Evolutionary conservation across 1,284 basidiomycete species (phyloP).

Genomic region (Acaromyces ingoldii): DNA sequence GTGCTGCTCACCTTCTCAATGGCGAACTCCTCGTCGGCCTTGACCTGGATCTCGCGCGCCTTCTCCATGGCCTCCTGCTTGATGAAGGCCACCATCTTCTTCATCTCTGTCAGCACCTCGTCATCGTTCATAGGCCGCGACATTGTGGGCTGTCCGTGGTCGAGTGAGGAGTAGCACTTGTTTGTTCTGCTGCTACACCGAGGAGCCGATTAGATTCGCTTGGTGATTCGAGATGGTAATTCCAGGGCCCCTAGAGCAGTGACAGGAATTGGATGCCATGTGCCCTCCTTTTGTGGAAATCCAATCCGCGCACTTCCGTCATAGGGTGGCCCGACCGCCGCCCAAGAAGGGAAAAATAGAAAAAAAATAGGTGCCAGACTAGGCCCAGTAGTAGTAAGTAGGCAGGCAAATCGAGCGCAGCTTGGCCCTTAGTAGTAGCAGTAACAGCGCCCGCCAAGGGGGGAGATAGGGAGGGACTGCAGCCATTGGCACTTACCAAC

Average conservation of each 20-base stretch:
- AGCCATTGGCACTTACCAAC: too few relatives aligned
- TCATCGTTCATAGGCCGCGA: constrained; percentile 78
- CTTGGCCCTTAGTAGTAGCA: too few relatives aligned
- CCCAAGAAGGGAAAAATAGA: too few relatives aligned
- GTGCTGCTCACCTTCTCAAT: constrained; percentile 39
- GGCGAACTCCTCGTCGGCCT: constrained; percentile 51
- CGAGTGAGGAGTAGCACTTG: neutral
- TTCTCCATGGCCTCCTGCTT: constrained; percentile 51
- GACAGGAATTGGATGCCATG: neutral
- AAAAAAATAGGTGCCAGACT: too few relatives aligned
- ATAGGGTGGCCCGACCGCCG: too few relatives aligned
- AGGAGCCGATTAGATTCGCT: neutral
- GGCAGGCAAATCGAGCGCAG: too few relatives aligned
- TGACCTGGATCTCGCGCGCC: constrained; percentile 51
- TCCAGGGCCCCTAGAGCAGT: neutral
- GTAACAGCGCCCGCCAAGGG: too few relatives aligned
- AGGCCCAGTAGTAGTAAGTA: too few relatives aligned
- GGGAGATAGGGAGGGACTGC: too few relatives aligned
- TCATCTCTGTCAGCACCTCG: constrained; percentile 94
- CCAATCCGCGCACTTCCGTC: neutral
- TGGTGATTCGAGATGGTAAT: neutral
- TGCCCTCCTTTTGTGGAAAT: neutral
- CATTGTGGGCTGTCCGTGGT: constrained; percentile 19
- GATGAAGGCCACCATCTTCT: constrained; percentile 75
- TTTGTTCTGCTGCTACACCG: neutral